These are phyloP conservation scores for Fusarium sp. DNA, from an alignment of 2,329 filamentous ascomycete genomes.

Conservation along the genomic window DNA sequence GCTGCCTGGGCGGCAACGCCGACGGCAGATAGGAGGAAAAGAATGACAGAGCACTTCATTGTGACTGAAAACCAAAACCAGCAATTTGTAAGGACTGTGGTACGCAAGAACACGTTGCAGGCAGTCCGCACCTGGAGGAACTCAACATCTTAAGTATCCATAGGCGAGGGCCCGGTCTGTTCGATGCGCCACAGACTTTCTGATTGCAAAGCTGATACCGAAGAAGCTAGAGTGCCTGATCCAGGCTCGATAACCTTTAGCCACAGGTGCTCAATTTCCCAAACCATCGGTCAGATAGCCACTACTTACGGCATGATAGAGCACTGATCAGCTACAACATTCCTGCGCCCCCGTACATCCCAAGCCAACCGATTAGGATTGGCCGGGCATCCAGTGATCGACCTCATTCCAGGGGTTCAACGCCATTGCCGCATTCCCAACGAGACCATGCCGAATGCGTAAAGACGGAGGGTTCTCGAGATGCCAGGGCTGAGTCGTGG, in stretches of 20 bases:
- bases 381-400: too few species aligned
- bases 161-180: not conserved
- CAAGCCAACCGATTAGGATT: not conserved
- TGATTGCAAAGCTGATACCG: not conserved
- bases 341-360: not conserved
- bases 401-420: not conserved
- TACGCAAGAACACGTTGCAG: fast-evolving
- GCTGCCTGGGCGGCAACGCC: slow-evolving; percentile 10
- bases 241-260: not conserved
- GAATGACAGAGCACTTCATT: slow-evolving; percentile 12
- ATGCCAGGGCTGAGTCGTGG: not conserved
- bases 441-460: slow-evolving; percentile 1
- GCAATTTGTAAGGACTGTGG: not conserved
- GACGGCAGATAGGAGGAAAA: not conserved
- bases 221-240: not conserved
- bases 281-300: not conserved
- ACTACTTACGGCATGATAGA: not conserved
- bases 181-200: not conserved
- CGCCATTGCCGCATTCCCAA: slow-evolving; percentile 3
- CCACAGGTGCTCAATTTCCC: not conserved
- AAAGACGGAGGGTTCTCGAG: not conserved
- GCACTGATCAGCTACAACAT: not conserved
- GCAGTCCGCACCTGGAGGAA: not conserved
- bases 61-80: not conserved
- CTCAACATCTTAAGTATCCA: not conserved